Conservation (phyloP, 768 basidiomycete genomes). For the Sporobolomyces roseus region DNA sequence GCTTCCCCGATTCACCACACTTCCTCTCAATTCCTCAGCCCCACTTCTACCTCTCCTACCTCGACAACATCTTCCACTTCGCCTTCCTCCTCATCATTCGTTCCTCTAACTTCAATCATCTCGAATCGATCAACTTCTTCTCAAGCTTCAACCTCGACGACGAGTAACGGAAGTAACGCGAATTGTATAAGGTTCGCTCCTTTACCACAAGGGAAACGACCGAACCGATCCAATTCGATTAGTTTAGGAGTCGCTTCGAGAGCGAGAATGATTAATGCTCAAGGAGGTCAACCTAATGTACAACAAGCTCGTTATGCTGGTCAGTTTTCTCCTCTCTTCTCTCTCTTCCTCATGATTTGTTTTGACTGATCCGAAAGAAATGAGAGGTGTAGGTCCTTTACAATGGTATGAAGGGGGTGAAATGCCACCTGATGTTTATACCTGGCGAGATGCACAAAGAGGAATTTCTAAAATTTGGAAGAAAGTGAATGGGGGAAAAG, state of each 20-base stretch:
- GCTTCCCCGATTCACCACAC: not conserved
- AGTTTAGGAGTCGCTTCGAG: conserved; percentile 36
- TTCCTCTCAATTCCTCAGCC: not conserved
- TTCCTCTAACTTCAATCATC: conserved; percentile 5
- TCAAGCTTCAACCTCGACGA: not conserved
- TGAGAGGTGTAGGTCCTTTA: conserved; percentile 29
- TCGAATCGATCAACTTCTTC: not conserved
- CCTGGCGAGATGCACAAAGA: conserved; percentile 19
- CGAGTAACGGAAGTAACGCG: too few relatives aligned
- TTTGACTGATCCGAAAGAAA: too few relatives aligned
- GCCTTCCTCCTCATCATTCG: conserved; percentile 10
- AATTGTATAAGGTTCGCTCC: conserved; percentile 36
- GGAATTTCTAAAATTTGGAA: conserved; percentile 37
- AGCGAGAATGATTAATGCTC: conserved; percentile 27
- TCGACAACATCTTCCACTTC: not conserved
- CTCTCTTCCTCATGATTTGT: not conserved
- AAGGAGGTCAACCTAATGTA: conserved; percentile 14
- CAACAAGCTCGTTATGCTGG: conserved; percentile 31
- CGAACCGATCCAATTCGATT: conserved; percentile 30
- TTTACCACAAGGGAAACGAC: conserved; percentile 17
- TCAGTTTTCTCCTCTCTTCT: not conserved
- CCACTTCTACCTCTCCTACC: not conserved
- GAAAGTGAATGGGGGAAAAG: not conserved
- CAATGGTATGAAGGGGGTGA: conserved; percentile 38
- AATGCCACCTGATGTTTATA: conserved; percentile 33